phyloP scores from a whole-genome alignment of 148 eudicot genomes.

The Beta vulgaris region DNA sequence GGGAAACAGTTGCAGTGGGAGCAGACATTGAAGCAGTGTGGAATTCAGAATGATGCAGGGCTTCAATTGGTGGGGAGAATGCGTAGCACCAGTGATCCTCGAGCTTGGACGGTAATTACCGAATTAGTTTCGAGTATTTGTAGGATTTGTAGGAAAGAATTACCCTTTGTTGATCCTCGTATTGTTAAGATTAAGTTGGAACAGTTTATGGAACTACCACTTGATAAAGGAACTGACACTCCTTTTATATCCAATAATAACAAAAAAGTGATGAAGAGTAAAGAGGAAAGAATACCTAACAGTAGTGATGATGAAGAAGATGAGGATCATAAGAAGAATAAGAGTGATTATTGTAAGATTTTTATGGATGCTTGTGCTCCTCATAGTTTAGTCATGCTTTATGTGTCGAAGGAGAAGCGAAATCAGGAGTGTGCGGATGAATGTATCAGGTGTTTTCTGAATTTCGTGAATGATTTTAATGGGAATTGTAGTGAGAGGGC shows the following conservation, averaged over 20 bases:
- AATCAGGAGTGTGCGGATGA: conserved; percentile 44
- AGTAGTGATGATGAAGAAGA: neutral
- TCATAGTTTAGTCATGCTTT: conserved; percentile 56
- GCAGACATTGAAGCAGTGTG: conserved; percentile 45
- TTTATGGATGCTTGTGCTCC: conserved; percentile 53
- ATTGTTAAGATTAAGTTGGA: conserved; percentile 20
- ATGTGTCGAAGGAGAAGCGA: conserved; percentile 36
- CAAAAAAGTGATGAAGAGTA: neutral
- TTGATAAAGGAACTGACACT: neutral
- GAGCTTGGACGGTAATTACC: conserved; percentile 48
- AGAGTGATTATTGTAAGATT: conserved; percentile 38
- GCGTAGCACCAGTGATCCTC: conserved; percentile 64
- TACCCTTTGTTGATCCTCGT: neutral
- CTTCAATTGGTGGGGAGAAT: conserved; percentile 61
- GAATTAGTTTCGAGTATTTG: conserved; percentile 42
- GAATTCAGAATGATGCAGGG: conserved; percentile 46
- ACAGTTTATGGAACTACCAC: conserved; percentile 14
- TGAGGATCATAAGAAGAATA: neutral
- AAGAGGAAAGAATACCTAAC: neutral
- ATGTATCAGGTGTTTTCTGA: conserved; percentile 46
- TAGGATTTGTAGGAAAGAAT: conserved; percentile 37
- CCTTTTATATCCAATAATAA: neutral
- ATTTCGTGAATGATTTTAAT: conserved; percentile 20
- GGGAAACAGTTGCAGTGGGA: conserved; percentile 74
- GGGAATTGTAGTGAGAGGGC: conserved; percentile 8